Evolutionary conservation across 345 rosid genomes (phyloP).

Genomic region (Corymbia maculata): DNA sequence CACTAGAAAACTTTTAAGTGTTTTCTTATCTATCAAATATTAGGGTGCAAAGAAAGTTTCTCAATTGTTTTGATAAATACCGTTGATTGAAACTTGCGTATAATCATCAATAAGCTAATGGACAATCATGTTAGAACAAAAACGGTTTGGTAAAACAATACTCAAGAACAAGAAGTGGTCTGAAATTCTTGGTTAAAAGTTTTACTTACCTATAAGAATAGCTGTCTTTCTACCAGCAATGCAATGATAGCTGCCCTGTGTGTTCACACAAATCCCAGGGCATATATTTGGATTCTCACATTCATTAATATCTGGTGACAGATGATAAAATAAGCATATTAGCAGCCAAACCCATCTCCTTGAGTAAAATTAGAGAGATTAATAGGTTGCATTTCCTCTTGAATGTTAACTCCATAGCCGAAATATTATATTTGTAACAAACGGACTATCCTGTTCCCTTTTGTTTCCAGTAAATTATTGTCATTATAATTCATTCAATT

Average conservation of each 20-base stretch:
- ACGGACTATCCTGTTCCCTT: background rate
- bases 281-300: rapidly evolving
- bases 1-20: background rate
- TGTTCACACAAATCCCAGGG: background rate
- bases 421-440: background rate
- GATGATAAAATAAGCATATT: background rate
- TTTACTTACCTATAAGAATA: background rate
- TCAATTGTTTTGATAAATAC: background rate
- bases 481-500: background rate
- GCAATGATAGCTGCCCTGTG: rapidly evolving
- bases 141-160: background rate
- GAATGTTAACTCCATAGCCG: background rate
- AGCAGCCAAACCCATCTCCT: background rate
- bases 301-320: background rate
- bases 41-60: background rate
- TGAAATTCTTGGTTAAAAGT: background rate
- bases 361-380: background rate
- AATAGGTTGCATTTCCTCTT: background rate
- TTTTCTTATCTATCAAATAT: background rate
- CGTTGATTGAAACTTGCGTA: background rate
- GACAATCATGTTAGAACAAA: background rate
- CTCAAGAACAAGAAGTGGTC: background rate
- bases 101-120: background rate
- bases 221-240: background rate
- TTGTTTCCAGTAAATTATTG: background rate